phyloP scores from a whole-genome alignment of 352 stramenopile genomes.

The Phytopythium chamaehyphon region DNA sequence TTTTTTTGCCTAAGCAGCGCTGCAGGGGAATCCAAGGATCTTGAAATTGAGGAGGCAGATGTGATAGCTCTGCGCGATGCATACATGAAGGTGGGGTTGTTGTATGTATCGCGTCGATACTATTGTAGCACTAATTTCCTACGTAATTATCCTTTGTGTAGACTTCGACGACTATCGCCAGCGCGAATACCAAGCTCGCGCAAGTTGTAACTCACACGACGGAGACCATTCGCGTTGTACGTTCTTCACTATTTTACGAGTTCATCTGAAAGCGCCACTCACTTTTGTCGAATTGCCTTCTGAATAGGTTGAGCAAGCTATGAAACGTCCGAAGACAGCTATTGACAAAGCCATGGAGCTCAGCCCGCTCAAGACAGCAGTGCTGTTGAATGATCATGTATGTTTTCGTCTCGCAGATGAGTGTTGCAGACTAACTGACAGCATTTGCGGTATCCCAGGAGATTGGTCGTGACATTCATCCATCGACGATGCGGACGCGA shows the following conservation, averaged over 20 bases:
- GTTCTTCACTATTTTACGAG: neutral
- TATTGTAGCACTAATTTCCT: neutral
- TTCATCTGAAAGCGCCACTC: neutral
- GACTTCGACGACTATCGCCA: constrained; percentile 55
- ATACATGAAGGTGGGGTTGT: too few species aligned
- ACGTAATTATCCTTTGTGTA: constrained; percentile 9
- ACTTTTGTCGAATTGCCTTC: constrained; percentile 1
- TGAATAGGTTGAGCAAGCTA: constrained; percentile 56
- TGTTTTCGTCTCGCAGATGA: neutral
- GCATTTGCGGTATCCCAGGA: constrained; percentile 10
- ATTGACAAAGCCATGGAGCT: constrained; percentile 73
- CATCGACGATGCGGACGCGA: constrained; percentile 37
- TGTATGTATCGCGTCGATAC: too few species aligned
- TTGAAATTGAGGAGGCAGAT: too few species aligned
- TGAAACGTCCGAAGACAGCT: constrained; percentile 72
- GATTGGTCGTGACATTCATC: constrained; percentile 10
- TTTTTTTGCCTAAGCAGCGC: too few species aligned
- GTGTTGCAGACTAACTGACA: too few species aligned
- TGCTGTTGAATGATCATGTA: constrained; percentile 41
- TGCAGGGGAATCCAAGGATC: too few species aligned
- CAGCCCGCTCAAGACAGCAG: constrained; percentile 49
- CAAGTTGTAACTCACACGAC: constrained; percentile 54
- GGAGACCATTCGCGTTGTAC: constrained; percentile 68
- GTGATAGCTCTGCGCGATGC: too few species aligned
- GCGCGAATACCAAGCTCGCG: constrained; percentile 45